phyloP scores from a whole-genome alignment of 768 basidiomycete species.

The Leucosporidium yakuticum region DNA sequence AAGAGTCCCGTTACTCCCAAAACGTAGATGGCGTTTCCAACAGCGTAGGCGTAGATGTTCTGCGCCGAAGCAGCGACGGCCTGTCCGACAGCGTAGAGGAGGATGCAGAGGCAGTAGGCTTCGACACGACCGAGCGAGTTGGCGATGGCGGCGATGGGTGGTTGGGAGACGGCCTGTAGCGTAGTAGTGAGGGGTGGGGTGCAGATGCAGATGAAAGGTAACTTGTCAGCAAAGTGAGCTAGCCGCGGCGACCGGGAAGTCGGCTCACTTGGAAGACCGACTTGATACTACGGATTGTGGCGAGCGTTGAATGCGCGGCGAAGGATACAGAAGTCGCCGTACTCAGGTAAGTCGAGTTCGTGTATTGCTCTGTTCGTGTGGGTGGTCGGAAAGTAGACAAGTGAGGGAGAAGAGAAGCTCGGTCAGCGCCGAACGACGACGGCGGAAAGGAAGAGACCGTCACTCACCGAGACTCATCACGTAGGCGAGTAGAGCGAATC shows the following conservation, averaged over 20 bases:
- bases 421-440: neutral
- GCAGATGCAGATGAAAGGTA: neutral
- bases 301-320: conserved; percentile 39
- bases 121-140: conserved; percentile 41
- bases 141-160: conserved; percentile 43
- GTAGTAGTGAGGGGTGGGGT: neutral
- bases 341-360: conserved; percentile 29
- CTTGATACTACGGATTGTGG: conserved; percentile 40
- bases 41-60: conserved; percentile 23
- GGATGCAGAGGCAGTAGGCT: conserved; percentile 39
- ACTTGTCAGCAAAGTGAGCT: neutral
- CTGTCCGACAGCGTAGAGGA: conserved; percentile 36
- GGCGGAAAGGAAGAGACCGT: neutral
- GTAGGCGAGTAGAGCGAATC: conserved; percentile 41
- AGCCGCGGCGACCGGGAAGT: neutral
- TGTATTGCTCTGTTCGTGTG: conserved; percentile 28
- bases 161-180: conserved; percentile 38
- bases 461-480: conserved; percentile 39
- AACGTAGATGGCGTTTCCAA: conserved; percentile 38
- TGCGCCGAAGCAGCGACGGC: conserved; percentile 37
- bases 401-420: too few relatives aligned
- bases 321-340: conserved; percentile 39
- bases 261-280: conserved; percentile 39
- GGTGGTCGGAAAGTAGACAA: too few relatives aligned
- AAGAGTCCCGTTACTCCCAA: conserved; percentile 41